Percentiles rank a stretch among this genome's conserved stretches.
Conservation (phyloP, 305 asterid genomes). For the Fraxinus paxiana region DNA sequence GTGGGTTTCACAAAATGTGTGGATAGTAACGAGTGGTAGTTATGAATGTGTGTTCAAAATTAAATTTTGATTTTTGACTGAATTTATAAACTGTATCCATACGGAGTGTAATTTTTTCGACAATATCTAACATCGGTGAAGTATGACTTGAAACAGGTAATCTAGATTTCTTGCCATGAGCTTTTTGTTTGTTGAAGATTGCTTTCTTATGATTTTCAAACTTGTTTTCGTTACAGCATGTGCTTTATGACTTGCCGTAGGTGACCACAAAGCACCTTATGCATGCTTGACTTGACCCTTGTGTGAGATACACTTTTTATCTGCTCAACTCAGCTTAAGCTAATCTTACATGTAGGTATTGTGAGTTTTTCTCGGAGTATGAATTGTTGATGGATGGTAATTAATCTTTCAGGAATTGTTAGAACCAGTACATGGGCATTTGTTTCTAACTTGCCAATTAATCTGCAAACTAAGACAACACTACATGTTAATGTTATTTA, state of each 20-base stretch:
- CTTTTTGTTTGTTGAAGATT: neutral
- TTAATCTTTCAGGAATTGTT: neutral
- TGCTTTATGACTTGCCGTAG: neutral
- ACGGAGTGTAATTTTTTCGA: neutral
- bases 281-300: neutral
- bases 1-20: neutral
- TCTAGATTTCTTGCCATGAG: neutral
- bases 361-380: neutral
- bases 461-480: neutral
- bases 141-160: neutral
- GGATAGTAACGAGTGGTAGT: neutral
- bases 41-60: neutral
- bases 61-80: neutral
- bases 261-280: neutral
- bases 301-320: neutral
- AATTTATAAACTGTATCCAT: neutral
- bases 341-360: neutral
- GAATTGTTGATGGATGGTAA: neutral
- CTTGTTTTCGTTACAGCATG: neutral
- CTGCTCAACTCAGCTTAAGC: neutral
- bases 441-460: neutral
- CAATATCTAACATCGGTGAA: neutral
- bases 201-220: neutral
- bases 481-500: neutral
- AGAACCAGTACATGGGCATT: neutral